phyloP scores from a whole-genome alignment of 805 yeast genomes.

The Komagataella kurtzmanii region DNA sequence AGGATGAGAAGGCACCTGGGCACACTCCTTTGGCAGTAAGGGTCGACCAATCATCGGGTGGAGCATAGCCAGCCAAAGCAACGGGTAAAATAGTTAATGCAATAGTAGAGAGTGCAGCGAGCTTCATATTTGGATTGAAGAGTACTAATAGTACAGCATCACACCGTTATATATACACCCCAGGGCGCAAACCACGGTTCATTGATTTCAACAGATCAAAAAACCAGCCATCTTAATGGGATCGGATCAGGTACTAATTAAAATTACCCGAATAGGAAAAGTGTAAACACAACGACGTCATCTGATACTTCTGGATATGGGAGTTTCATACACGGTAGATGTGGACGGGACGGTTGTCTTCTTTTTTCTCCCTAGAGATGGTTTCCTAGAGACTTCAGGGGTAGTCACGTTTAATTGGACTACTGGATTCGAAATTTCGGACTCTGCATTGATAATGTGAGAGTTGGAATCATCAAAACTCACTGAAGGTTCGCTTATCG shows the following conservation, averaged over 20 bases:
- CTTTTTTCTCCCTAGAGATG: not conserved
- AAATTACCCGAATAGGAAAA: conserved; percentile 2
- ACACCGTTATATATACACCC: not conserved
- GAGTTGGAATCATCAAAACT: not conserved
- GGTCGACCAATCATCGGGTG: conserved; percentile 51
- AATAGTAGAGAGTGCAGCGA: not conserved
- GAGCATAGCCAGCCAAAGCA: conserved; percentile 37
- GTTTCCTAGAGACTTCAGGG: not conserved
- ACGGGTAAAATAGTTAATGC: conserved; percentile 15
- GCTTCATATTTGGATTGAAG: not conserved
- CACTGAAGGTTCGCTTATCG: not conserved
- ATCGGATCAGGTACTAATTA: not conserved
- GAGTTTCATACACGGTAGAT: not conserved
- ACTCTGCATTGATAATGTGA: not conserved
- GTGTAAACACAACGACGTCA: conserved; percentile 1
- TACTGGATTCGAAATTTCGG: not conserved
- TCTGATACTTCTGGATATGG: not conserved
- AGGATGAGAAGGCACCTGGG: conserved; percentile 41
- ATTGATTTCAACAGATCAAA: not conserved
- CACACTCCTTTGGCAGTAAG: conserved; percentile 45
- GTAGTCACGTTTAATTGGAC: not conserved
- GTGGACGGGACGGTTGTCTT: not conserved
- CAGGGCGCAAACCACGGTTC: conserved; percentile 1
- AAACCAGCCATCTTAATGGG: not conserved
- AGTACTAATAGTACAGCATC: not conserved